phyloP scores from a whole-genome alignment of 495 filamentous ascomycete genomes.

The Astrothelium subdiscretum region DNA sequence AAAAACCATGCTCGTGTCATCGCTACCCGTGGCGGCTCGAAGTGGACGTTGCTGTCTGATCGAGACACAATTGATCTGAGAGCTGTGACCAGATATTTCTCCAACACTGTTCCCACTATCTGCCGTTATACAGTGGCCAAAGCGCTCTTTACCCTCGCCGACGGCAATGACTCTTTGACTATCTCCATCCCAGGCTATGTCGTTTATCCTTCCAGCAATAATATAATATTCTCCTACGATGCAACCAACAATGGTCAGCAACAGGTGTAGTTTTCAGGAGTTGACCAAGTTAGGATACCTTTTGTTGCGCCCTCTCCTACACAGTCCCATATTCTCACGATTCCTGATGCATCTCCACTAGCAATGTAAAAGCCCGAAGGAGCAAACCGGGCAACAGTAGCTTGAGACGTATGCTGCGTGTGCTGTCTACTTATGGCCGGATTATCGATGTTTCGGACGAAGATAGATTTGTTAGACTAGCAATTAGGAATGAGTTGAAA shows the following conservation, averaged over 20 bases:
- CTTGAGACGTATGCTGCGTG: conserved; percentile 72
- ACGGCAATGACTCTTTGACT: conserved; percentile 93
- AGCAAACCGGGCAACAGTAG: conserved; percentile 87
- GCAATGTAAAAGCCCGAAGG: conserved; percentile 92
- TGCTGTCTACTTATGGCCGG: conserved; percentile 76
- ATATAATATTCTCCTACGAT: conserved; percentile 72
- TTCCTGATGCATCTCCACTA: conserved; percentile 77
- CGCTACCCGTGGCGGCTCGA: conserved; percentile 79
- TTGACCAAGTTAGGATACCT: too few species aligned
- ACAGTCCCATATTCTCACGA: conserved; percentile 80
- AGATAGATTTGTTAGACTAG: conserved; percentile 91
- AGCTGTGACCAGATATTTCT: conserved; percentile 81
- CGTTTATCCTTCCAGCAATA: conserved; percentile 88
- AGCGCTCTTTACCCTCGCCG: conserved; percentile 85
- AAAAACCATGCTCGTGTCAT: conserved; percentile 82
- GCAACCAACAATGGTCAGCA: neutral
- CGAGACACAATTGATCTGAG: conserved; percentile 79
- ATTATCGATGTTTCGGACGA: conserved; percentile 83
- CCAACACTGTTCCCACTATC: conserved; percentile 94
- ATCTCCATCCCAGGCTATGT: conserved; percentile 95
- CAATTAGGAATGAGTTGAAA: neutral
- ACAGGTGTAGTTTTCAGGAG: too few species aligned
- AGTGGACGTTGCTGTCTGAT: conserved; percentile 82
- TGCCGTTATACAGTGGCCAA: conserved; percentile 87
- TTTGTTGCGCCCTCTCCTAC: conserved; percentile 54